A percentile compares a stretch with the other conserved stretches of the same genome.
Conservation (phyloP, 1,139 yeast genomes). For the Nakaseomyces sp. region DNA sequence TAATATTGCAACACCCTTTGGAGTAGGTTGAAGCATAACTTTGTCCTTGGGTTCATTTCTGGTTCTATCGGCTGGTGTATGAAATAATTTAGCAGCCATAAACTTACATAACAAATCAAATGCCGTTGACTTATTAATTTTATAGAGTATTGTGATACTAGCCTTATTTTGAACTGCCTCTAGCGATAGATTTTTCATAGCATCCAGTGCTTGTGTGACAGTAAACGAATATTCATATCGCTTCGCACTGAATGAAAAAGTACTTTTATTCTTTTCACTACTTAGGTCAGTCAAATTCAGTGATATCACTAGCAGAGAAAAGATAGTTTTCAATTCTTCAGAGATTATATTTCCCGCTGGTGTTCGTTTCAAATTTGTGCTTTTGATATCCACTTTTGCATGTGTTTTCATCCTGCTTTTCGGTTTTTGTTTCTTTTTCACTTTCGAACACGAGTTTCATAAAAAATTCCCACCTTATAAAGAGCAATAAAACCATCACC, state of each 20-base stretch:
- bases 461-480: no score
- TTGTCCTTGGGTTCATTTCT: constrained; percentile 38
- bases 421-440: neutral
- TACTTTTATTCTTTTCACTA: constrained; percentile 18
- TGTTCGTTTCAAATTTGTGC: constrained; percentile 36
- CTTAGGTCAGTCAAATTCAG: constrained; percentile 34
- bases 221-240: constrained; percentile 47
- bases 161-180: constrained; percentile 43
- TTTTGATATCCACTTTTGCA: neutral
- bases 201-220: constrained; percentile 41
- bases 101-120: constrained; percentile 44
- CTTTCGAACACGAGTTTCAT: no score
- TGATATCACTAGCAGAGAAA: constrained; percentile 43
- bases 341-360: constrained; percentile 46
- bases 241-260: constrained; percentile 21
- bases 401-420: neutral
- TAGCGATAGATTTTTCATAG: constrained; percentile 44
- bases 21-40: constrained; percentile 68
- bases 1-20: constrained; percentile 75
- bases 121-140: constrained; percentile 48
- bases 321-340: constrained; percentile 51
- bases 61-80: constrained; percentile 70
- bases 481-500: no score
- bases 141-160: constrained; percentile 51
- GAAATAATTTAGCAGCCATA: constrained; percentile 60